A percentile compares a stretch with the other conserved stretches of the same genome.
phyloP scores from a whole-genome alignment of 306 rosid species.

The Cucurbita pepo region DNA sequence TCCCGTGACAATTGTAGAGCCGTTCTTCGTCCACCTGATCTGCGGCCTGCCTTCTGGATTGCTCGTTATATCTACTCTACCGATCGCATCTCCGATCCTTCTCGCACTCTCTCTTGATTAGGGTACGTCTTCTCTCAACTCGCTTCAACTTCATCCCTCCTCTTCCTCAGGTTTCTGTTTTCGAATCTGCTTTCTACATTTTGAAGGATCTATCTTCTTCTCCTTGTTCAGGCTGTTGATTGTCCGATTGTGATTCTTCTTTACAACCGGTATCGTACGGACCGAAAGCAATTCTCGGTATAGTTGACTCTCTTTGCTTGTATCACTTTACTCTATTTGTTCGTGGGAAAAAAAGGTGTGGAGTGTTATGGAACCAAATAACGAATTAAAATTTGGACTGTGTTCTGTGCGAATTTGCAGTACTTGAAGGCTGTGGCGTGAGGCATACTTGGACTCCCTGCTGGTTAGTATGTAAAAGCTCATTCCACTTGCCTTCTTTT shows the following conservation, averaged over 20 bases:
- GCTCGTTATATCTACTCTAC: constrained; percentile 16
- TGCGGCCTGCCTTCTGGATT: constrained; percentile 12
- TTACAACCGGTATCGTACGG: constrained; percentile 27
- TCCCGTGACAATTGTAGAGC: constrained; percentile 11
- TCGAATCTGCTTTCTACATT: not conserved
- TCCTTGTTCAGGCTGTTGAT: constrained; percentile 17
- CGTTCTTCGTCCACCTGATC: constrained; percentile 13
- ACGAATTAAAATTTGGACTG: not conserved
- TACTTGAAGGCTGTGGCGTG: constrained; percentile 62
- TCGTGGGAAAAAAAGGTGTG: not conserved
- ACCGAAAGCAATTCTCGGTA: constrained; percentile 23
- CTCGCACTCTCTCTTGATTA: constrained; percentile 24
- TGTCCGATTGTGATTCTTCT: constrained; percentile 32
- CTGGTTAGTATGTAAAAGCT: constrained; percentile 39
- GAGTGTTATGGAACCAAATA: not conserved
- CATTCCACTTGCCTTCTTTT: not conserved
- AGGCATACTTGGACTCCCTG: constrained; percentile 56
- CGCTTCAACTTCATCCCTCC: not conserved
- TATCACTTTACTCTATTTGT: not conserved
- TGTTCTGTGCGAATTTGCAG: constrained; percentile 18
- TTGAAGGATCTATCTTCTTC: not conserved
- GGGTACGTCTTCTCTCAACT: constrained; percentile 9
- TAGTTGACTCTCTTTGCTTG: not conserved
- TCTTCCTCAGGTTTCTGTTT: not conserved
- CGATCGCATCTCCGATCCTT: constrained; percentile 31